Percentiles rank a stretch among this genome's conserved stretches.
Conservation (phyloP, 805 yeast species). For the Komagataella mondaviorum region DNA sequence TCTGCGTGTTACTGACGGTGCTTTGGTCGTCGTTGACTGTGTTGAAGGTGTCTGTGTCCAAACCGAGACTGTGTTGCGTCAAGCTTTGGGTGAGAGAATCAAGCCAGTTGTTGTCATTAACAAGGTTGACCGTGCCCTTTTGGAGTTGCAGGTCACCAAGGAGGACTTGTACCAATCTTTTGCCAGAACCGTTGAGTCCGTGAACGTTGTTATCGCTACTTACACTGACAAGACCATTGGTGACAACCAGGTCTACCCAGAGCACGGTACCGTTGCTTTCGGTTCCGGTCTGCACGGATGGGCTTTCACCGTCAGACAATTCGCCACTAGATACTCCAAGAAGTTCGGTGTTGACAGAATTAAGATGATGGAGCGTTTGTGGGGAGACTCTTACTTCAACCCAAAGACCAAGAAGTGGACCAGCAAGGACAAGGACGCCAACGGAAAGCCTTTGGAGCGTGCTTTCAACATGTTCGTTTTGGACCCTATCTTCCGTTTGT, state of each 20-base stretch:
- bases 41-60: slow-evolving; percentile 99
- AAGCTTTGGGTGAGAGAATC: slow-evolving; percentile 97
- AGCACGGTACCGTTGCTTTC: slow-evolving; percentile 97
- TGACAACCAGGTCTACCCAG: slow-evolving; percentile 98
- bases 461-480: slow-evolving; percentile 98
- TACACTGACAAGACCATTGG: slow-evolving; percentile 85
- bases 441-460: slow-evolving; percentile 93
- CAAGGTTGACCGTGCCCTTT: slow-evolving; percentile 99
- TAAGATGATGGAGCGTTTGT: slow-evolving; percentile 98
- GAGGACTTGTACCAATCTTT: slow-evolving; percentile 98
- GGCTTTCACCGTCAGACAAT: slow-evolving; percentile 99
- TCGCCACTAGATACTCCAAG: slow-evolving; percentile 95
- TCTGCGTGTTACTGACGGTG: slow-evolving; percentile 99
- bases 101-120: slow-evolving; percentile 97
- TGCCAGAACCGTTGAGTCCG: slow-evolving; percentile 98
- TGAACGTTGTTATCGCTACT: slow-evolving; percentile 94
- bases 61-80: slow-evolving; percentile 99
- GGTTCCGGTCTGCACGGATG: slow-evolving; percentile 99
- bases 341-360: slow-evolving; percentile 97
- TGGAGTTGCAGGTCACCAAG: slow-evolving; percentile 97
- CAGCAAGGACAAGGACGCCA: slow-evolving; percentile 89
- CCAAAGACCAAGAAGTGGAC: slow-evolving; percentile 99
- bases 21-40: slow-evolving; percentile 97
- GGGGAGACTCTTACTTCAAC: slow-evolving; percentile 99
- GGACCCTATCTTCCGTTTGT: slow-evolving; percentile 96